A percentile compares a stretch with the other conserved stretches of the same genome.
Conservation (phyloP, 2,329 filamentous ascomycete genomes). For the Coniochaeta hoffmannii region DNA sequence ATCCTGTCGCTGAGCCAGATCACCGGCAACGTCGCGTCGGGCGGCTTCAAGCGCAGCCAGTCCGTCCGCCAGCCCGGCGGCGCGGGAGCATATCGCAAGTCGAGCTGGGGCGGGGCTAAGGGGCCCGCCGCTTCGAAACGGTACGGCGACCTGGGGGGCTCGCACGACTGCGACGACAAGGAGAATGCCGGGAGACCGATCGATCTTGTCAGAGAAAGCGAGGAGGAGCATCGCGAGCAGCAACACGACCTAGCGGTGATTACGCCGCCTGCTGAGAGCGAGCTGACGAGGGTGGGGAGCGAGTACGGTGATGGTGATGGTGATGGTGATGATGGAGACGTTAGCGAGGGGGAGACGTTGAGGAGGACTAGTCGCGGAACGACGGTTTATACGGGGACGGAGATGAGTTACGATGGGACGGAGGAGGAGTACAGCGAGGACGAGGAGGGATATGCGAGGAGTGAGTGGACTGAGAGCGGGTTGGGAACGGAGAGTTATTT, state of each 20-base stretch:
- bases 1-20: constrained; percentile 92
- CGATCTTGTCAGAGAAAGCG: constrained; percentile 44
- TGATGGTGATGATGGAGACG: constrained; percentile 20
- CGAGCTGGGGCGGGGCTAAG: constrained; percentile 55
- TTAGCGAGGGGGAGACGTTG: constrained; percentile 45
- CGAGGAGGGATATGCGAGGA: constrained; percentile 29
- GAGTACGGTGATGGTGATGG: not conserved
- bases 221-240: constrained; percentile 12
- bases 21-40: constrained; percentile 60
- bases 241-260: constrained; percentile 5
- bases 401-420: constrained; percentile 25
- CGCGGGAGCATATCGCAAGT: constrained; percentile 49
- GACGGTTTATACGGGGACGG: constrained; percentile 29
- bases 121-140: constrained; percentile 27
- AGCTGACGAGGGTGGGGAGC: not conserved
- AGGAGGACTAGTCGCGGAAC: constrained; percentile 40
- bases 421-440: constrained; percentile 30
- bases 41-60: constrained; percentile 67
- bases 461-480: constrained; percentile 42
- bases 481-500: constrained; percentile 16
- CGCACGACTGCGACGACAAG: constrained; percentile 51
- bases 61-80: constrained; percentile 60
- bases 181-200: constrained; percentile 16
- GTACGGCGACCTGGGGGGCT: constrained; percentile 45
- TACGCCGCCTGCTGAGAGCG: not conserved